Conservation (phyloP, 768 basidiomycete genomes). For the Podaxis sp. region DNA sequence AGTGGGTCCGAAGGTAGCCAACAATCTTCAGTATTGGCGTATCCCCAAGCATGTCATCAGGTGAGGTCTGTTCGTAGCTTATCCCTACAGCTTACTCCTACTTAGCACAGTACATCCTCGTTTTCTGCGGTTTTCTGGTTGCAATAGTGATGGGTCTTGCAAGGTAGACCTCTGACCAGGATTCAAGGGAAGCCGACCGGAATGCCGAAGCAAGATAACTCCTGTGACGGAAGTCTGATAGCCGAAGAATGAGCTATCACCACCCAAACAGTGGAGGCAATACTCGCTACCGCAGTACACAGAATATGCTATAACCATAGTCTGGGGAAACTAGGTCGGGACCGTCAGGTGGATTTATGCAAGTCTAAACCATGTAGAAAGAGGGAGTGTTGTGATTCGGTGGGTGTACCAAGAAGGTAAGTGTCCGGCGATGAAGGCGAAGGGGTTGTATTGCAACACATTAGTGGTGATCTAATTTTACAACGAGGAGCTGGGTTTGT, state of each 20-base stretch:
- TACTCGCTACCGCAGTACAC: no score
- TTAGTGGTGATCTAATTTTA: neutral
- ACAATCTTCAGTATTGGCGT: no score
- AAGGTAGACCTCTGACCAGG: neutral
- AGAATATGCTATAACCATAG: no score
- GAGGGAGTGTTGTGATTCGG: neutral
- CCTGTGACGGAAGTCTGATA: neutral
- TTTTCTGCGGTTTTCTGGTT: no score
- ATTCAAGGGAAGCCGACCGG: neutral
- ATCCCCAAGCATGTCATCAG: no score
- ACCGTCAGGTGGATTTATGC: neutral
- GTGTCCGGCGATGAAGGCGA: neutral
- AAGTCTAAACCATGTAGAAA: neutral
- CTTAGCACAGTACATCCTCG: no score
- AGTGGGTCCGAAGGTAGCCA: no score
- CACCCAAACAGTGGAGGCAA: no score
- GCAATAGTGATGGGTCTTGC: neutral
- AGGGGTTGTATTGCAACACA: neutral
- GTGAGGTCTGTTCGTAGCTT: no score
- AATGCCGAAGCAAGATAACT: neutral
- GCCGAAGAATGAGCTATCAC: neutral
- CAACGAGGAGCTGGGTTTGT: neutral
- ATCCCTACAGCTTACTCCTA: no score
- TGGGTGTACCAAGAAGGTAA: neutral
- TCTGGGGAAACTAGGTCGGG: no score